These are phyloP conservation scores for Bruguiera gymnorhiza DNA, from an alignment of 345 rosid genomes.

Conservation along the genomic window DNA sequence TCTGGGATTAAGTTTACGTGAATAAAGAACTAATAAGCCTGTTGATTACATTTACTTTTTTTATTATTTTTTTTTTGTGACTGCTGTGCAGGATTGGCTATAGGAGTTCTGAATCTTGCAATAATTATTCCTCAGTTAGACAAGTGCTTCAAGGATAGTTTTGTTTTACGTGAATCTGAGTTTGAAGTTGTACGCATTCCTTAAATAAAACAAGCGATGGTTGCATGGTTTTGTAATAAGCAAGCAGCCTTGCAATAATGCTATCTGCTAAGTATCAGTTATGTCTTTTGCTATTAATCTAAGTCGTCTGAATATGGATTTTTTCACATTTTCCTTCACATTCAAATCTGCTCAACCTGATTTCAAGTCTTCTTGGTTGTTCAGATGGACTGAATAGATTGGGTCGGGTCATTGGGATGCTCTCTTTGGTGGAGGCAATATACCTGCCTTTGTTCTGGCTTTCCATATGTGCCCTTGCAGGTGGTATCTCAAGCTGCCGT, in stretches of 20 bases:
- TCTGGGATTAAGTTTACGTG: conserved; percentile 33
- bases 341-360: conserved; percentile 8
- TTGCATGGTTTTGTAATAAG: not conserved
- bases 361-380: conserved; percentile 16
- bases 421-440: conserved; percentile 87
- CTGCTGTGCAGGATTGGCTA: conserved; percentile 70
- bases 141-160: not conserved
- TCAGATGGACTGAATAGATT: conserved; percentile 80
- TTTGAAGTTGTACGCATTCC: not conserved
- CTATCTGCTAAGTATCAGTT: not conserved
- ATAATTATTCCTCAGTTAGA: conserved; percentile 83
- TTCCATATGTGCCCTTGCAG: conserved; percentile 64
- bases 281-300: not conserved
- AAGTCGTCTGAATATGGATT: not conserved
- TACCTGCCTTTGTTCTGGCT: conserved; percentile 86
- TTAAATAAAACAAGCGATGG: no score
- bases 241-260: not conserved
- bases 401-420: conserved; percentile 99
- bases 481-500: conserved; percentile 69
- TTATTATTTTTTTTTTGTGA: not conserved
- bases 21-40: not conserved
- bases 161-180: not conserved
- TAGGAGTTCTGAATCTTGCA: conserved; percentile 89
- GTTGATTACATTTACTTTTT: not conserved
- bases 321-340: not conserved